Conservation (phyloP, 1,284 basidiomycete species). For the Heterobasidion occidentale region DNA sequence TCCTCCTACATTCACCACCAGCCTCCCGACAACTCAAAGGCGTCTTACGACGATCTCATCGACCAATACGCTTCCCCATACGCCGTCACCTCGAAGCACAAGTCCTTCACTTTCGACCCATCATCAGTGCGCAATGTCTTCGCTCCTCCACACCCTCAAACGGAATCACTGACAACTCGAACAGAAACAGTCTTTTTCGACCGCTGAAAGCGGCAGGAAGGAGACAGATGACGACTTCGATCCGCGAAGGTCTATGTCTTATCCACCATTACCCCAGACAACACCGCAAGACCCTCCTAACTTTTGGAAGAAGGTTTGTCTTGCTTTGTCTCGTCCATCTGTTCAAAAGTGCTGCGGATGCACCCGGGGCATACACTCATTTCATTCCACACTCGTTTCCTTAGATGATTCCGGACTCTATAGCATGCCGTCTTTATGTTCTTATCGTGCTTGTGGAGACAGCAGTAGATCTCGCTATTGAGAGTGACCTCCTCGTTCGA, state of each 20-base stretch:
- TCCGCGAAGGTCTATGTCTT: conserved; percentile 29
- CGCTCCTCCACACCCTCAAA: conserved; percentile 6
- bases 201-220: conserved; percentile 27
- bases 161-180: conserved; percentile 38
- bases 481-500: conserved; percentile 62
- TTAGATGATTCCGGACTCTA: conserved; percentile 71
- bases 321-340: background rate
- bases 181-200: conserved; percentile 37
- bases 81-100: conserved; percentile 40
- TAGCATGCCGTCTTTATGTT: conserved; percentile 73
- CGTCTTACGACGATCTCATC: conserved; percentile 68
- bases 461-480: conserved; percentile 77
- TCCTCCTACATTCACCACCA: background rate
- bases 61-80: conserved; percentile 61
- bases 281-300: conserved; percentile 18
- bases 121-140: conserved; percentile 17
- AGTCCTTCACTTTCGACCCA: conserved; percentile 48
- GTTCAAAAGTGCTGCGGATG: too few species aligned
- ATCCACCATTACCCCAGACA: conserved; percentile 38
- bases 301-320: conserved; percentile 52
- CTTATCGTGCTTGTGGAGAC: conserved; percentile 78
- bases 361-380: background rate
- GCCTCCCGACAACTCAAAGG: conserved; percentile 29
- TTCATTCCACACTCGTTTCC: background rate
- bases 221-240: conserved; percentile 33